Percentiles rank a stretch among this genome's conserved stretches.
phyloP scores from a whole-genome alignment of 441 rosid species.

The Erodium chrysanthum region DNA sequence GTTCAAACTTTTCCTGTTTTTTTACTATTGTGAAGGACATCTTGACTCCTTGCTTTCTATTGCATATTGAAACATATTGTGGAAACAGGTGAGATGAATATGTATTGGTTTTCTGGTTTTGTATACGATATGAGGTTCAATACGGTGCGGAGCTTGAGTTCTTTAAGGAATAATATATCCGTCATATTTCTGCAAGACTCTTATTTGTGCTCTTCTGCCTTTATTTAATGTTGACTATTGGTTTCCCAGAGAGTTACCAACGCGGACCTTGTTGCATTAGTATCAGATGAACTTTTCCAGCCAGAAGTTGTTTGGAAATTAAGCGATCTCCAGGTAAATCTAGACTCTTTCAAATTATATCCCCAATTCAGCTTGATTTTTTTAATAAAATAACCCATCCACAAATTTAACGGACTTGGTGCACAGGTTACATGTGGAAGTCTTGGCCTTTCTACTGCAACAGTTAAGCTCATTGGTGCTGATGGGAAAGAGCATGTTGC shows the following conservation, averaged over 20 bases:
- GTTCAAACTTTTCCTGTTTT: background rate
- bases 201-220: background rate
- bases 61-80: background rate
- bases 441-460: conserved; percentile 79
- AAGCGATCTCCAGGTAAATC: conserved; percentile 62
- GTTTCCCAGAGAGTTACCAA: conserved; percentile 64
- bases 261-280: conserved; percentile 76
- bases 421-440: conserved; percentile 82
- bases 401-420: background rate
- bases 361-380: background rate
- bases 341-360: conserved; percentile 4
- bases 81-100: background rate
- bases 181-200: conserved; percentile 5
- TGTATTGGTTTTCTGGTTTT: background rate
- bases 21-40: background rate
- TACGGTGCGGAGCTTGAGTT: background rate
- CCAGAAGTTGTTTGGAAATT: conserved; percentile 82
- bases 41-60: background rate
- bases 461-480: conserved; percentile 63
- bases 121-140: background rate
- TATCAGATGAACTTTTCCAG: conserved; percentile 94
- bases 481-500: conserved; percentile 60
- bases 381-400: background rate
- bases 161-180: background rate
- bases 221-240: conserved; percentile 21